Conservation (phyloP, 2,329 filamentous ascomycete species). For the Eurotiales sp. region DNA sequence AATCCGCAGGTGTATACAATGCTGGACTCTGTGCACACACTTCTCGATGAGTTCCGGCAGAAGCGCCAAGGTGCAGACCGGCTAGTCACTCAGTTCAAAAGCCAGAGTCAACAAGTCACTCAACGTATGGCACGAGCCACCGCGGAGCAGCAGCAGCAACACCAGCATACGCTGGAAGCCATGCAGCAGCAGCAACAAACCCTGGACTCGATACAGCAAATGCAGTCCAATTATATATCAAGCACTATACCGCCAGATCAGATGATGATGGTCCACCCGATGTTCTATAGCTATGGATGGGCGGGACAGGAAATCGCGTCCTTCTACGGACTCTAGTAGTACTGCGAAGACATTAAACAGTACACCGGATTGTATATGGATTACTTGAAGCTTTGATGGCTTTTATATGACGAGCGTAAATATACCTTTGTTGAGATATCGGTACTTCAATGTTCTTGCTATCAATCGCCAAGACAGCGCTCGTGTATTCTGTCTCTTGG, state of each 20-base stretch:
- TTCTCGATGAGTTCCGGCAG: conserved; percentile 38
- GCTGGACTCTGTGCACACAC: conserved; percentile 34
- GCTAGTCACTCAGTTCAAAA: conserved; percentile 34
- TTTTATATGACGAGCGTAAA: too few species aligned
- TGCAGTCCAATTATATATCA: conserved; percentile 1
- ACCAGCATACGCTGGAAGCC: background rate
- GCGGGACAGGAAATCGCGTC: conserved; percentile 14
- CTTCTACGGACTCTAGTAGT: conserved; percentile 13
- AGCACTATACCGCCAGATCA: conserved; percentile 6
- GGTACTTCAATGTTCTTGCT: background rate
- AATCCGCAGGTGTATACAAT: conserved; percentile 32
- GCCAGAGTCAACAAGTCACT: conserved; percentile 37
- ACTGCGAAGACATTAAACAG: background rate
- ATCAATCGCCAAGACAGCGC: too few species aligned
- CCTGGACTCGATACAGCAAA: background rate
- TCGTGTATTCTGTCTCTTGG: too few species aligned
- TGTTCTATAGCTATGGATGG: conserved; percentile 15
- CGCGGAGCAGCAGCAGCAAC: conserved; percentile 12
- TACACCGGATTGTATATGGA: background rate
- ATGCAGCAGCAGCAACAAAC: conserved; percentile 4
- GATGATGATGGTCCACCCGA: conserved; percentile 13
- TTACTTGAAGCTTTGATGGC: background rate
- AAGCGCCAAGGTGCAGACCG: conserved; percentile 35
- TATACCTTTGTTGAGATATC: conserved; percentile 8
- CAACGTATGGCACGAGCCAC: conserved; percentile 32